Evolutionary conservation across 768 basidiomycete species (phyloP), one percentile per base, ranked within the genome.

Genomic region (Hericium alpestre): DNA sequence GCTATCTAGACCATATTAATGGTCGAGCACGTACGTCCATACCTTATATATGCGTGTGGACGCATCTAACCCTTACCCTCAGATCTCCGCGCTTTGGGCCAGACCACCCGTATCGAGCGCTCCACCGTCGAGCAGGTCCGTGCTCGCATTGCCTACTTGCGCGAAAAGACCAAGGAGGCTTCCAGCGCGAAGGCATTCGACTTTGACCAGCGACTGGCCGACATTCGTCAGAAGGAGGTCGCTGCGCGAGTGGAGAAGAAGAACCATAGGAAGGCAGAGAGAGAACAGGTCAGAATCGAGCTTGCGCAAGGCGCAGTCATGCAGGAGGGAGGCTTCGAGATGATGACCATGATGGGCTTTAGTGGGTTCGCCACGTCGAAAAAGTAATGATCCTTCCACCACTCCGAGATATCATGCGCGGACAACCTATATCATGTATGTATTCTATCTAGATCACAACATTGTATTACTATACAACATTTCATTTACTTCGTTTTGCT

Each of bases 21-120:
- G 86, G 92, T 58, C 79, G 93, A 76, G 82, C 83, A 55, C 95
- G 95, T 97, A 69, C 65, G 93, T 81, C 25, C 22, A 53, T 9
- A 53, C 56, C n/a, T 46, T 1, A 16, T 7, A 39, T 15, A 51
- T 4, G n/a, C 37, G 43, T 27, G 41, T 49, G 22, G 55, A 60
- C 55, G 59, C 32, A 48, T 57, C 54, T 32, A 56, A 53, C 50
- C 52, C 54, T 47, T 53, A 22, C 51, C 27, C 47, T 38, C 68
- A 98, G 96, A 99, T 76, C 76, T 99, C 53, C 85, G 93, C 43
- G 81, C 77, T 23, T 65, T 98, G n/a, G 96, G 96, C n/a, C 96
- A 98, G 73, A 92, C 92, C 2, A 99, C 95, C 18, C 86, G 86
- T 55, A 76, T 96, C 55, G 86, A 84, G 65, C 82, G 93, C 16